Evolutionary conservation across 139 green algal species (phyloP).

Genomic region (Chlorella vulgaris): DNA sequence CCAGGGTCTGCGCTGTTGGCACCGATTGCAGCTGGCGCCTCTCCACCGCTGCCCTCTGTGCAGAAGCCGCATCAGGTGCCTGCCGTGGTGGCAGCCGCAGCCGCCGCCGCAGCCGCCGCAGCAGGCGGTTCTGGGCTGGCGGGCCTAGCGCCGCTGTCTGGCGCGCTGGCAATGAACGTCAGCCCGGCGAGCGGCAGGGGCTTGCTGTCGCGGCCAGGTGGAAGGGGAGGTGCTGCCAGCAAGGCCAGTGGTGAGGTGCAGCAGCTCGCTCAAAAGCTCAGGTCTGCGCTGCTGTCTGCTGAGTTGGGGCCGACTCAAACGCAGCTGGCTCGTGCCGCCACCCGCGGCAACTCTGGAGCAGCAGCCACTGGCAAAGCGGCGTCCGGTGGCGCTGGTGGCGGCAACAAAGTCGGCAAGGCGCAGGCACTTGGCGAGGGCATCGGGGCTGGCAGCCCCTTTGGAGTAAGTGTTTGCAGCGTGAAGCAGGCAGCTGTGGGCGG

Average conservation of each 20-base stretch:
- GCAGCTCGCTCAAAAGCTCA: not conserved
- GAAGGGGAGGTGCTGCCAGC: not conserved
- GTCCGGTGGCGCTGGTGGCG: too few relatives aligned
- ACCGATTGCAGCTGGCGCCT: too few relatives aligned
- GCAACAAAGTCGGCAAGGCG: not conserved
- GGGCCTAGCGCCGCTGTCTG: not conserved
- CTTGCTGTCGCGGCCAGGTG: not conserved
- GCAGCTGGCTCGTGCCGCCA: too few relatives aligned
- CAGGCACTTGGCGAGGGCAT: not conserved
- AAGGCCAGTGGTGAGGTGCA: not conserved
- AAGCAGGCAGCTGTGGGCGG: too few relatives aligned
- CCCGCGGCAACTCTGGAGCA: not conserved
- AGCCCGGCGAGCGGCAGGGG: not conserved
- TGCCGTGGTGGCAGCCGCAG: not conserved
- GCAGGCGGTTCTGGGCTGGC: not conserved
- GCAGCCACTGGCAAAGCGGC: not conserved
- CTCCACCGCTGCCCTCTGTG: too few relatives aligned
- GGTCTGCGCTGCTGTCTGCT: not conserved
- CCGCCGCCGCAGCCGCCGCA: not conserved
- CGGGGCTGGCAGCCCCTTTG: not conserved
- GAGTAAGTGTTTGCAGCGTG: too few relatives aligned
- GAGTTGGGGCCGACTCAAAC: not conserved
- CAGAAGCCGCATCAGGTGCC: not conserved
- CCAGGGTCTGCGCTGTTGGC: not conserved
- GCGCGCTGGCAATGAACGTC: not conserved